A percentile compares a stretch with the other conserved stretches of the same genome.
Conservation (phyloP, 345 rosid genomes). For the Cochlearia excelsa region DNA sequence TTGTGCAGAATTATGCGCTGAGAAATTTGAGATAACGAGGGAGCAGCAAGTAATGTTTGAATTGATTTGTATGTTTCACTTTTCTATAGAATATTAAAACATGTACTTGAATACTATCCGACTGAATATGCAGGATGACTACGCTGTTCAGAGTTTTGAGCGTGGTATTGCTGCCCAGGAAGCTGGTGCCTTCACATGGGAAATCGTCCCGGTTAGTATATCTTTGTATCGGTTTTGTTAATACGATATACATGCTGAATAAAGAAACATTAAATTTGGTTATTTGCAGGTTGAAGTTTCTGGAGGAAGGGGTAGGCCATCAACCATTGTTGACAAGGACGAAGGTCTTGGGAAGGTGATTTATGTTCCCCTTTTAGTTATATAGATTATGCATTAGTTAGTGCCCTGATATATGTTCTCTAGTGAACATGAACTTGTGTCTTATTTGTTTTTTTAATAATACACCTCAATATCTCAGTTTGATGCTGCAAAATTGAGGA, state of each 20-base stretch:
- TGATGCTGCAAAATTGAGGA: slow-evolving; percentile 84
- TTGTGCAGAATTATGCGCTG: slow-evolving; percentile 94
- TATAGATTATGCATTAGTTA: background rate
- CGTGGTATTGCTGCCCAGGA: slow-evolving; percentile 96
- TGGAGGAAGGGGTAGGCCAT: slow-evolving; percentile 87
- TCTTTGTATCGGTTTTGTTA: slow-evolving; percentile 8
- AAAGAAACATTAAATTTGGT: background rate
- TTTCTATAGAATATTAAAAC: slow-evolving; percentile 10
- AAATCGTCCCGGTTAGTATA: slow-evolving; percentile 74
- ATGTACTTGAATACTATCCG: slow-evolving; percentile 3
- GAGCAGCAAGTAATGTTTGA: slow-evolving; percentile 65
- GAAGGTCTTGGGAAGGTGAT: slow-evolving; percentile 95
- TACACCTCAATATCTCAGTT: slow-evolving; percentile 46
- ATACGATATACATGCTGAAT: slow-evolving; percentile 7
- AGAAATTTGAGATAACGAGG: slow-evolving; percentile 62
- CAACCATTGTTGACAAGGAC: slow-evolving; percentile 78
- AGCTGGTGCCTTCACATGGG: slow-evolving; percentile 83
- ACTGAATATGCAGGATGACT: slow-evolving; percentile 62
- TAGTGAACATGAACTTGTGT: slow-evolving; percentile 1
- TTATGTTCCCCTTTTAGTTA: background rate
- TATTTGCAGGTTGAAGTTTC: slow-evolving; percentile 81
- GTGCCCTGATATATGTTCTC: background rate
- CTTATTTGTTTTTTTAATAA: background rate
- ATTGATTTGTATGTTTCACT: background rate
- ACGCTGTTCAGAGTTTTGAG: slow-evolving; percentile 87